Evolutionary conservation across 768 basidiomycete genomes (phyloP), one percentile per base, ranked within the genome.

Genomic region (Nidularia sp.): DNA sequence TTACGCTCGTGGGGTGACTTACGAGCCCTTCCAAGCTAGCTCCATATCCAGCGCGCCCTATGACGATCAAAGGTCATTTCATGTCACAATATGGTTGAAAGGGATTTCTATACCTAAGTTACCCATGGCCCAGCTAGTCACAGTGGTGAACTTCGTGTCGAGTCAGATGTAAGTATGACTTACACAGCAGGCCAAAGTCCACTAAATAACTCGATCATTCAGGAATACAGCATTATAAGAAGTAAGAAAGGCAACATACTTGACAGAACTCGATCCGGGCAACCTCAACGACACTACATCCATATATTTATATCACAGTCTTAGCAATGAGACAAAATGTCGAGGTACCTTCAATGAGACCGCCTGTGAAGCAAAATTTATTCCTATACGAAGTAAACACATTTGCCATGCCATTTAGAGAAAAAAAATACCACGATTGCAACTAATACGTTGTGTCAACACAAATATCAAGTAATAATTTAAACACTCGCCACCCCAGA

Each of bases 321-420:
- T 55, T 18, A 15, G 29, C 9, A 36, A 35, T 5, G n/a, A 6
- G 13, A 42, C 10, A 32, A 5, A 62, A 45, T 70, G 32, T 31
- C 8, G 32, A 49, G 47, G 34, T 43, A 70, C 72, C 64, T 65
- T 75, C 88, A 48, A 90, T 76, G 47, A 88, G 66, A 41, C 90
- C 90, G 5, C 86, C 86, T 7, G 88, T 89, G 63, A 92, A 91
- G 66, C 88, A 92, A 57, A 94, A 83, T 68, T 77, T 77, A 52
- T 75, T 75, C 75, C 75, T 73, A 46, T 7, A 45, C 12, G 8
- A 9, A 33, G 7, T 8, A 48, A 48, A 31, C 50, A 47, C 18
- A 49, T 15, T 15, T 48, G 36, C 42, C 45, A 48, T 8, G 10
- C 10, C 25, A 36, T 51, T 5, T 15, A 18, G 18, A 18, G 18